phyloP scores from a whole-genome alignment of 2,329 filamentous ascomycete genomes.

The Scedosporium minutisporum region DNA sequence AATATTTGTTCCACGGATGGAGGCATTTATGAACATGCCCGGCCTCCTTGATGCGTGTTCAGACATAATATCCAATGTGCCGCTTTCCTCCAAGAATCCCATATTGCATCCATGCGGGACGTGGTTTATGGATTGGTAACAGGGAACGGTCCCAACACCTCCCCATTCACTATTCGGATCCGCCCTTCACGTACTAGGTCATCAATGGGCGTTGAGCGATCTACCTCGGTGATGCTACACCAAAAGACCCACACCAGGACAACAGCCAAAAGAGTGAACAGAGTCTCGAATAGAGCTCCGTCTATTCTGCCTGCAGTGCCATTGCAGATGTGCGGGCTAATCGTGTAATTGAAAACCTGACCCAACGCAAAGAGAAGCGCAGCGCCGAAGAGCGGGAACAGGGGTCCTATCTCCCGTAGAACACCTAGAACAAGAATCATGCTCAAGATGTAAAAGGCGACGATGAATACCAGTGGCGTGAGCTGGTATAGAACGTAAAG shows the following conservation, averaged over 20 bases:
- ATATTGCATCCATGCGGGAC: no score
- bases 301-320: slow-evolving; percentile 81
- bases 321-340: slow-evolving; percentile 83
- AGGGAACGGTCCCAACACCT: no score
- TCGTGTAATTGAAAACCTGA: slow-evolving; percentile 91
- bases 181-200: no score
- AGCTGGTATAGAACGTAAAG: slow-evolving; percentile 94
- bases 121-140: no score
- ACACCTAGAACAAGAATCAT: slow-evolving; percentile 73
- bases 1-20: no score
- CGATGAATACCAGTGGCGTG: slow-evolving; percentile 78
- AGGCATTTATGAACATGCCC: no score
- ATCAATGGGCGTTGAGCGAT: slow-evolving; percentile 25
- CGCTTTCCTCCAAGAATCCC: no score
- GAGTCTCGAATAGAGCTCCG: slow-evolving; percentile 81
- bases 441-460: slow-evolving; percentile 78
- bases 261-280: slow-evolving; percentile 82
- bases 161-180: no score
- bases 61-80: no score
- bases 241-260: slow-evolving; percentile 87
- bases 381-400: slow-evolving; percentile 73
- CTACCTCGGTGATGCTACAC: slow-evolving; percentile 98
- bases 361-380: slow-evolving; percentile 79
- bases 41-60: no score
- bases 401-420: slow-evolving; percentile 77